Base-by-base conservation (phyloP, 352 stramenopile genomes). In the Phytophthora citrophthora region DNA sequence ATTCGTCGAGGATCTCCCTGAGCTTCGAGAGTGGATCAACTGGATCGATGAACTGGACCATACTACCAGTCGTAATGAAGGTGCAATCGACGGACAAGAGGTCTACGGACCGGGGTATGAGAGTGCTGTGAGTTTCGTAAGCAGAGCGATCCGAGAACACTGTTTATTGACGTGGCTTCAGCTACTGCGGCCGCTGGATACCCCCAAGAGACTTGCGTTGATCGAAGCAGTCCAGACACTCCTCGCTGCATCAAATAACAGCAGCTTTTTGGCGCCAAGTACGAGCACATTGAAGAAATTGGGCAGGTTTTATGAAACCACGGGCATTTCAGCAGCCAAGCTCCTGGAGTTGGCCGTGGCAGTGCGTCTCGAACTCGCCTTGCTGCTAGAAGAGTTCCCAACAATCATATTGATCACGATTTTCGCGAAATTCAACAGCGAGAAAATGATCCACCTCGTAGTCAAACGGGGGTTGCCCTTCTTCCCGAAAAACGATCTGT, bases 231-330 rank as follows among this genome's bases (percentile, higher is more conserved):
- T 77, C 5, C 27, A 62, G 8, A 52, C 48, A 12, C 50, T 82
- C 10, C 60, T 69, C 10, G 55, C 57, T 16, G 41, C 55, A 8
- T 53, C 70, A 5, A 52, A 54, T 15, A 57, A 55, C 23, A 49
- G 27, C 5, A 13, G 32, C 34, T 36, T 58, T 2, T 41, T 53
- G 26, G 46, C 59, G 16, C 40, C 51, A 9, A 52, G 74, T 10
- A 64, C 61, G 3, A 50, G 59, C 1, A 73, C 77, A 6, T 50
- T 89, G 29, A 85, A 81, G 47, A 81, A 87, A 15, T 72, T 91
- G 12, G 76, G 64, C 16, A 65, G 69, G 13, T 91, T 91, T 47
- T 78, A 81, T 62, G 76, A 88, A 43, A 81, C 81, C 24, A 81
- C 82, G 0, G 65, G 54, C 0, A 53, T 78, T 4, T 46, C 74